Conservation (phyloP, 2,329 filamentous ascomycete species). For the Aspergillus viridinutans region DNA sequence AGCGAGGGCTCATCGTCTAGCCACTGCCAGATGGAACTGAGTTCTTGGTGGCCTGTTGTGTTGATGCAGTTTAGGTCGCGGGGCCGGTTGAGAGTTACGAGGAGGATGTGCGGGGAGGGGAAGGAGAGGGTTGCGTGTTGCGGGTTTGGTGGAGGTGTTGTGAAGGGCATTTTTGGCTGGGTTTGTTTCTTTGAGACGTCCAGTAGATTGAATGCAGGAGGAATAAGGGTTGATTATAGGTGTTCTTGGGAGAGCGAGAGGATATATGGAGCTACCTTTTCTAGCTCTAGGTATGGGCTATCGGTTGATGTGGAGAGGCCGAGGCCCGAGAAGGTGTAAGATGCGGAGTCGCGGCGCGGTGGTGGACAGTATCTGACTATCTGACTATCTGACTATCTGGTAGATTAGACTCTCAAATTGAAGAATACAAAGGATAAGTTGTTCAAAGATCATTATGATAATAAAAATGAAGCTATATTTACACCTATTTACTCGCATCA, state of each 20-base stretch:
- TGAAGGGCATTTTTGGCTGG: slow-evolving; percentile 23
- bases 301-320: neutral
- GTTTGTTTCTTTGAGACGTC: neutral
- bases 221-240: neutral
- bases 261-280: neutral
- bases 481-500: neutral
- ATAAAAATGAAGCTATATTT: neutral
- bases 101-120: slow-evolving; percentile 44
- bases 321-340: neutral
- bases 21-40: slow-evolving; percentile 43
- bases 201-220: no score
- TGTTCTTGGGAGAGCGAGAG: neutral
- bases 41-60: slow-evolving; percentile 37
- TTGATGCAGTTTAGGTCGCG: slow-evolving; percentile 45
- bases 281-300: neutral
- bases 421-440: neutral
- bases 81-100: slow-evolving; percentile 46
- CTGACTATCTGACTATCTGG: neutral
- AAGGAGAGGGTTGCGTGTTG: slow-evolving; percentile 35
- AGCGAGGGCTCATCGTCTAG: slow-evolving; percentile 41
- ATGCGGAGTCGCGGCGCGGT: neutral
- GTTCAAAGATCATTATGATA: neutral
- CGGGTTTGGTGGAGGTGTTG: slow-evolving; percentile 27
- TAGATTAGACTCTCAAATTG: neutral
- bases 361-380: no score